Conservation (phyloP, 805 yeast genomes). For the Candida silvatica region DNA sequence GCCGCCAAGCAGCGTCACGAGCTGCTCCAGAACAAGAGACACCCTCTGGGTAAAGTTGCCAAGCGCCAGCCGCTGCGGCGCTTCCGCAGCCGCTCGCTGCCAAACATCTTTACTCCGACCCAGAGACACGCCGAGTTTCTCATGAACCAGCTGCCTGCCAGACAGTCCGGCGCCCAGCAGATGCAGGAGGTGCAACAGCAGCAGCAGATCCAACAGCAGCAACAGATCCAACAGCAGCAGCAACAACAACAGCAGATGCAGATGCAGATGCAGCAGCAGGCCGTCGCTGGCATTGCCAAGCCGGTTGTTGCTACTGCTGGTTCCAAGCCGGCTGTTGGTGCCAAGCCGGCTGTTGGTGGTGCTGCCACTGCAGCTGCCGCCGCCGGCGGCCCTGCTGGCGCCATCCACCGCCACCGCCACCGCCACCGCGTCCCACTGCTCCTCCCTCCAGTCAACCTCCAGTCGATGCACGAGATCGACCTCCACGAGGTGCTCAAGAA, state of each 20-base stretch:
- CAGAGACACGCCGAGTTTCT: neutral
- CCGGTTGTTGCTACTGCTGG: constrained; percentile 1
- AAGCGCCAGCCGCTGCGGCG: neutral
- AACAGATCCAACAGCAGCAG: constrained; percentile 18
- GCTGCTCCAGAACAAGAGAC: neutral
- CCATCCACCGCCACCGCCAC: constrained; percentile 5
- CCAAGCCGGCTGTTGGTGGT: neutral
- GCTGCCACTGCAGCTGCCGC: neutral
- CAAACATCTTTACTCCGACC: constrained; percentile 25
- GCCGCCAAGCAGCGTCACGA: neutral
- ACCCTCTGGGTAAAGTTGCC: neutral
- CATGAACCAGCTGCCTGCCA: neutral
- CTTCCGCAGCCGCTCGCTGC: constrained; percentile 26
- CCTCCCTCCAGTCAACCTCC: constrained; percentile 77
- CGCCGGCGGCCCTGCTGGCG: neutral
- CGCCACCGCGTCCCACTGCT: constrained; percentile 14
- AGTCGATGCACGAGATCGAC: constrained; percentile 78
- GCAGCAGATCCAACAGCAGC: constrained; percentile 12
- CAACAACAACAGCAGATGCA: constrained; percentile 14
- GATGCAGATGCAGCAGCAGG: constrained; percentile 13
- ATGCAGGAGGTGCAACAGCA: constrained; percentile 3
- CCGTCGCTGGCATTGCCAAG: constrained; percentile 1
- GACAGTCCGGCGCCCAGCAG: constrained; percentile 3
- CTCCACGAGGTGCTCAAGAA: constrained; percentile 81
- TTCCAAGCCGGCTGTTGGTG: neutral